Conservation (phyloP, 2,329 filamentous ascomycete species). For the Penicillium thymicola region DNA sequence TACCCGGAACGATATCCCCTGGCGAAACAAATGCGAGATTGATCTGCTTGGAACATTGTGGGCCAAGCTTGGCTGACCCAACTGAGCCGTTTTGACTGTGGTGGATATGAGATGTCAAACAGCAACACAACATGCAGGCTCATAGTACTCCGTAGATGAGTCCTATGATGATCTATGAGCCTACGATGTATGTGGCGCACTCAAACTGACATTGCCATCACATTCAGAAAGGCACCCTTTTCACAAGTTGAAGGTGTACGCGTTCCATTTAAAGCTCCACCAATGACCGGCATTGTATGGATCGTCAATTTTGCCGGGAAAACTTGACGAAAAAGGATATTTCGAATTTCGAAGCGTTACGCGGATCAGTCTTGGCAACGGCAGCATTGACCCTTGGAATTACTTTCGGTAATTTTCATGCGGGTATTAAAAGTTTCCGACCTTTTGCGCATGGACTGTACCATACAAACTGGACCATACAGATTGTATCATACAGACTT, state of each 20-base stretch:
- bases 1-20: background rate
- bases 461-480: background rate
- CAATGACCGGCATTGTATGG: conserved; percentile 23
- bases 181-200: background rate
- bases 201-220: background rate
- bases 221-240: conserved; percentile 11
- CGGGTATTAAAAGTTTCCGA: background rate
- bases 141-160: background rate
- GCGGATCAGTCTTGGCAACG: conserved; percentile 25
- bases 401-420: background rate
- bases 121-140: background rate
- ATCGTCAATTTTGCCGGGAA: conserved; percentile 17
- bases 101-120: background rate
- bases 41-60: background rate
- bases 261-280: conserved; percentile 18
- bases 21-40: background rate
- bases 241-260: conserved; percentile 17
- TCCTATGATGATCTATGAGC: background rate
- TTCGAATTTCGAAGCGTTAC: conserved; percentile 5
- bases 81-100: background rate
- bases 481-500: background rate
- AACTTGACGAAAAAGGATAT: conserved; percentile 4
- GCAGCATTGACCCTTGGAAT: background rate
- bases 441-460: background rate
- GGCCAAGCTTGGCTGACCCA: background rate